Base-by-base conservation (phyloP, 768 basidiomycete species). In the Trametes punicea region DNA sequence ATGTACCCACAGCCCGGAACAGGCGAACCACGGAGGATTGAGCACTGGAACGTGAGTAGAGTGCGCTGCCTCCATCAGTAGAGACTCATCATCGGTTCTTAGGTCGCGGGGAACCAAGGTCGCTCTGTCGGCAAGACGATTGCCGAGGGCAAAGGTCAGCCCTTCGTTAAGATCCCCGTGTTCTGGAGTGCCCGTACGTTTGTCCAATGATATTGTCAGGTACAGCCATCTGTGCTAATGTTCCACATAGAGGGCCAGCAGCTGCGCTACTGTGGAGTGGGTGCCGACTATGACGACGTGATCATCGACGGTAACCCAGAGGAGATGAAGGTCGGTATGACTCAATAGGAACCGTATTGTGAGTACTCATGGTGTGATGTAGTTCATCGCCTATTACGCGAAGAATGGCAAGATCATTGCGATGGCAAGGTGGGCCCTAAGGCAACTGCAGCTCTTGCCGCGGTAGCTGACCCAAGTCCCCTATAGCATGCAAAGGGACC, bases 121-220 rank as follows among this genome's bases (percentile, higher is more conserved):
- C 82, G 92, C 46, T 83, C 87, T 15, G 86, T 88, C n/a, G 93
- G 88, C 0, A 82, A 83, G 67, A 85, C 80, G 8, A 91, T 96
- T 61, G 77, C 86, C 2, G 69, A 67, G 50, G 85, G 77, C 45
- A 77, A 71, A 55, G 75, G 74, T 29, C 80, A 83, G 59, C 81
- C 85, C n/a, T 93, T 87, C 70, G 77, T 76, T 44, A 93, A 93
- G 72, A 74, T 90, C 10, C 91, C 92, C 0, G 73, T 93, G 33
- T 95, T 95, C 74, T 95, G 93, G 93, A 91, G 89, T 66, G 88
- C 90, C 20, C 88, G 88, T 89, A 65, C 52, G 87, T 80, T 36
- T 50, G 20, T 51, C 38, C 41, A 11, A 30, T 47, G 27, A n/a
- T 51, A 26, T 6, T 9, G 36, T 18, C 2, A 30, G 26, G 25